Evolutionary conservation across 1,284 basidiomycete species (phyloP), one percentile per base, ranked within the genome.

Genomic region (Rhodotorula sp.): DNA sequence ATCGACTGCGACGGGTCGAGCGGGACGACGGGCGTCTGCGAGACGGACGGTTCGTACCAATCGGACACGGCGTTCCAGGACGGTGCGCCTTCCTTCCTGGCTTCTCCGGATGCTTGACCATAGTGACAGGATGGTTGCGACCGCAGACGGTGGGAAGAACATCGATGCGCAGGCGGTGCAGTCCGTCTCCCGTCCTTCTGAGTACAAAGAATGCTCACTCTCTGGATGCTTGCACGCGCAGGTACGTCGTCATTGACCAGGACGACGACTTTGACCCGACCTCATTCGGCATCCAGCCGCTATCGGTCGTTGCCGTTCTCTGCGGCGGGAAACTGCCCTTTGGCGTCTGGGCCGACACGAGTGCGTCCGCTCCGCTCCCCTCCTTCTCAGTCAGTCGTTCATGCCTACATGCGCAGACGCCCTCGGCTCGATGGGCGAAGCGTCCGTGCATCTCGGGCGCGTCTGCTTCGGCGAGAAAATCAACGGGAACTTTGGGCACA

Each of bases 211-310:
- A 19, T 32, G 36, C 29, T 37, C 34, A 10, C 36, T 29, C 15
- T 19, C 29, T 25, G n/a, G 3, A n/a, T 22, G 15, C 27, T 8
- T 27, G 17, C 37, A 32, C 37, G 2, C 17, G 27, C 46, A 65
- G 56, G 25, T 66, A 61, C 65, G 65, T 67, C 34, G 65, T 67
- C 34, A 61, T 67, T 41, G 50, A 67, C n/a, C 51, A 61, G 6
- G 65, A 56, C 51, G 51, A 55, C 5, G 27, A 29, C 32, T 67
- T 67, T 32, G 51, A 59, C 17, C 41, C 65, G 29, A 53, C 48
- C 0, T 37, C 46, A 3, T 55, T 48, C 29, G 53, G 53, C 29
- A 32, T 67, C 19, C 59, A 67, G 37, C 59, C 65, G 5, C 51
- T 67, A 2, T 67, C 65, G 21, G 59, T 50, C 41, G 59, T 67